Evolutionary conservation across 768 basidiomycete species (phyloP), one percentile per base, ranked within the genome.

Genomic region (Amanita jacksonii): DNA sequence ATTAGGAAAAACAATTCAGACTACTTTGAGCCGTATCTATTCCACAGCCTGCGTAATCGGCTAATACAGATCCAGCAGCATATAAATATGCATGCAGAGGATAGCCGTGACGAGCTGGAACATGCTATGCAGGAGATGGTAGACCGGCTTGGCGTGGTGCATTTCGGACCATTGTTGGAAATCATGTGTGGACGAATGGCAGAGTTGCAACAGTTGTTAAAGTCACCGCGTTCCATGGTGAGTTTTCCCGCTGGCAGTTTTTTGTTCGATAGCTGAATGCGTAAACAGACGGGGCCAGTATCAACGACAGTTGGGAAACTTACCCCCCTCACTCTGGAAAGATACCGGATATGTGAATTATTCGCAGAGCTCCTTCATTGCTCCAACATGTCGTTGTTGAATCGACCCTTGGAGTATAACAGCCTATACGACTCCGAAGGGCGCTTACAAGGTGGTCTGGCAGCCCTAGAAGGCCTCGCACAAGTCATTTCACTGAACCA

Each of bases 1-100:
- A 96, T 97, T 52, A 77, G 93, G 41, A 92, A 97, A 60, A 97
- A 97, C 62, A 97, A 98, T 60, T 94, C 93, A 30, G 94, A 99
- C 60, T 97, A 92, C 58, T 93, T 96, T 57, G 96, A 99, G 63
- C 94, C 93, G 4, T 94, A 92, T 60, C 73, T 97, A 9, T 97
- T 96, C 64, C 93, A 96, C 56, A 91, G 88, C 1, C 66, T 96
- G 33, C 80, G 93, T 38, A 92, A 92, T 57, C 77, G 90, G 36
- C 73, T 97, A 27, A 92, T 97, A 50, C 79, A 81, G 39, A 74
- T 91, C 4, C 90, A 90, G 55, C 88, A 90, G 52, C 77, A 84
- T 38, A 59, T 77, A 25, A 62, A 72, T 45, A 64, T 62, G 33
- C 52, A 65, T 16, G 60, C 66, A 8, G 77, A 79, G 18, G 76